These are phyloP conservation scores for Zoysia matrella DNA, from an alignment of 202 grass and related monocot species.

Conservation along the genomic window DNA sequence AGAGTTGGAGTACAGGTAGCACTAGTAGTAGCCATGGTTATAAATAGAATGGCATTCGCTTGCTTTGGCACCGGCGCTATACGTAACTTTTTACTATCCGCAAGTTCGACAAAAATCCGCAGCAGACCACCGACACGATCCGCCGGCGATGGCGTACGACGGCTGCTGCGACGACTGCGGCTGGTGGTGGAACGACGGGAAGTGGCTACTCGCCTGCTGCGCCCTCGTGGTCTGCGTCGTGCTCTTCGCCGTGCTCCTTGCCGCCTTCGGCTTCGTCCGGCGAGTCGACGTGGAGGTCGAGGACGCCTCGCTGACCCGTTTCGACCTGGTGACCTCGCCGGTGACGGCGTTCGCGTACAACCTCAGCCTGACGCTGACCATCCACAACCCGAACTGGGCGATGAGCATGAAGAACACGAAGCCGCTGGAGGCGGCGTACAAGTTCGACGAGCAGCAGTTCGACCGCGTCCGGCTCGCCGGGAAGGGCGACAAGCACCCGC, in stretches of 20 bases:
- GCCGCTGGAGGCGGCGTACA: conserved; percentile 40
- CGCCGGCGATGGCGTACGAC: conserved; percentile 1
- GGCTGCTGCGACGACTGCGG: conserved; percentile 17
- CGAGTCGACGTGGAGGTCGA: not conserved
- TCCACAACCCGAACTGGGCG: conserved; percentile 54
- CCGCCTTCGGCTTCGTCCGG: conserved; percentile 1
- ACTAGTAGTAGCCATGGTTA: no score
- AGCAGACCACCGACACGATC: not conserved
- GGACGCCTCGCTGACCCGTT: conserved; percentile 40
- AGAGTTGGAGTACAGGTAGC: no score
- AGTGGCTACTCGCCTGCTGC: conserved; percentile 12
- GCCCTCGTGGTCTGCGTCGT: not conserved
- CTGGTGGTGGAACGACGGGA: conserved; percentile 19
- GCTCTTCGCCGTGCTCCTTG: not conserved
- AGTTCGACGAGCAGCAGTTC: conserved; percentile 49
- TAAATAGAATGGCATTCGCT: no score
- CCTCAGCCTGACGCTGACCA: conserved; percentile 39
- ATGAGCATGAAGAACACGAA: conserved; percentile 26
- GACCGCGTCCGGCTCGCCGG: conserved; percentile 23
- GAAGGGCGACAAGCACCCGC: conserved; percentile 12
- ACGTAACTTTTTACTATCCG: no score
- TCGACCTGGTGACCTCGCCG: not conserved
- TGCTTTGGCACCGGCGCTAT: no score
- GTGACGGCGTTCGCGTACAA: conserved; percentile 43
- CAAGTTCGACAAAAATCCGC: not conserved